A percentile compares a stretch with the other conserved stretches of the same genome.
phyloP scores from a whole-genome alignment of 139 green algal species.

The Chlorella ohadii region DNA sequence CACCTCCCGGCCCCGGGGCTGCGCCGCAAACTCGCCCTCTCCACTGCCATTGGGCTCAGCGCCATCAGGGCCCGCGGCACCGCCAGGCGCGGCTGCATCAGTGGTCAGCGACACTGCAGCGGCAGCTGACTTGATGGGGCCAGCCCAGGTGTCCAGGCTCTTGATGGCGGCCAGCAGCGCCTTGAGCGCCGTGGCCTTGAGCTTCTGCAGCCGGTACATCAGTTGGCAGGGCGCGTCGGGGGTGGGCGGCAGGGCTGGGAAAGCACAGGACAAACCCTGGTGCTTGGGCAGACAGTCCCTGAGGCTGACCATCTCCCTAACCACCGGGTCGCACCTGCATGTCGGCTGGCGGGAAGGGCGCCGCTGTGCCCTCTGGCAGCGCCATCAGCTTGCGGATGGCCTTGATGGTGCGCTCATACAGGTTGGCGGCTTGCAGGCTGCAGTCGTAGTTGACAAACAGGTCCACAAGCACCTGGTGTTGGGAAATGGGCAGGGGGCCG shows the following conservation, averaged over 20 bases:
- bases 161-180: constrained; percentile 62
- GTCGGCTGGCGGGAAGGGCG: not conserved
- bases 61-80: not conserved
- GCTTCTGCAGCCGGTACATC: not conserved
- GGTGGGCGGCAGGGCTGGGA: too few species aligned
- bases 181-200: constrained; percentile 32
- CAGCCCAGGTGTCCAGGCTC: constrained; percentile 81
- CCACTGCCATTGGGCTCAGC: not conserved
- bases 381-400: constrained; percentile 73
- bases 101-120: constrained; percentile 4
- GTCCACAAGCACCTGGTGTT: constrained; percentile 17
- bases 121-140: constrained; percentile 55
- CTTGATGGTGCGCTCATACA: constrained; percentile 90
- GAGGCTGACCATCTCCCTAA: too few species aligned
- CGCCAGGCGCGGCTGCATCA: not conserved
- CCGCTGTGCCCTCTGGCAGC: not conserved
- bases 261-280: not conserved
- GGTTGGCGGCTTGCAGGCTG: constrained; percentile 79
- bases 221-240: too few species aligned
- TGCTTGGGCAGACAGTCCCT: not conserved
- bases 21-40: not conserved
- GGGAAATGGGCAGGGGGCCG: not conserved
- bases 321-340: constrained; percentile 48
- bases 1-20: not conserved
- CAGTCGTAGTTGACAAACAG: constrained; percentile 97